These are phyloP conservation scores for Musa acuminata DNA, from an alignment of 176 grass and related monocot genomes.

Conservation along the genomic window DNA sequence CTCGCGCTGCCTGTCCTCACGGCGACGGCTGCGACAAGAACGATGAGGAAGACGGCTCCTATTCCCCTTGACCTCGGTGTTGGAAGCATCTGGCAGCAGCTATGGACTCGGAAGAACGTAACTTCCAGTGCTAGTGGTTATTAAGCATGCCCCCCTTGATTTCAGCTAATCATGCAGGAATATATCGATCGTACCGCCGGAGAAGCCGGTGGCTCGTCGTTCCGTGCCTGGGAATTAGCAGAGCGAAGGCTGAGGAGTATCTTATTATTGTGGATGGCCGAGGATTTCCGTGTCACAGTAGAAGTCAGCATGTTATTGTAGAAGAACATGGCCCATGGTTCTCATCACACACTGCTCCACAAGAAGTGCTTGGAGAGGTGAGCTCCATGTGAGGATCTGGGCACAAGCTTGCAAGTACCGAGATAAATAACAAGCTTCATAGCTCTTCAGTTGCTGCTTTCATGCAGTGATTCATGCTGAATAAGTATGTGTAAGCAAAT, in stretches of 20 bases:
- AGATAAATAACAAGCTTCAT: not conserved
- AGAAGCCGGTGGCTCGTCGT: conserved; percentile 13
- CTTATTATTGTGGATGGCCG: too few species aligned
- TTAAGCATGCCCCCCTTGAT: not conserved
- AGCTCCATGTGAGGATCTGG: too few species aligned
- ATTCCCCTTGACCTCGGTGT: not conserved
- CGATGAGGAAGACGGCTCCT: not conserved
- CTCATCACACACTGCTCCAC: too few species aligned
- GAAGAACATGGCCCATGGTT: too few species aligned
- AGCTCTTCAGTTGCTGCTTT: not conserved
- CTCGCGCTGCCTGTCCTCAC: not conserved
- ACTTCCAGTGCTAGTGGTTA: not conserved
- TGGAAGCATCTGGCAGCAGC: not conserved
- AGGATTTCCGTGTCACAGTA: too few species aligned
- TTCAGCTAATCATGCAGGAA: not conserved
- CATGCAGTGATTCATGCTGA: not conserved
- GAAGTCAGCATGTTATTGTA: too few species aligned
- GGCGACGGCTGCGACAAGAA: not conserved
- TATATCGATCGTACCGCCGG: not conserved
- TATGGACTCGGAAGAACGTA: not conserved
- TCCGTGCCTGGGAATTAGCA: not conserved
- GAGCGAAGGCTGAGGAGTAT: not conserved
- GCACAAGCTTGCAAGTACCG: too few species aligned
- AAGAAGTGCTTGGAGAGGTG: too few species aligned
- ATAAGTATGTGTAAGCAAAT: too few species aligned